Base-by-base conservation (phyloP, 2,329 filamentous ascomycete species). In the Aspergillus sp. region DNA sequence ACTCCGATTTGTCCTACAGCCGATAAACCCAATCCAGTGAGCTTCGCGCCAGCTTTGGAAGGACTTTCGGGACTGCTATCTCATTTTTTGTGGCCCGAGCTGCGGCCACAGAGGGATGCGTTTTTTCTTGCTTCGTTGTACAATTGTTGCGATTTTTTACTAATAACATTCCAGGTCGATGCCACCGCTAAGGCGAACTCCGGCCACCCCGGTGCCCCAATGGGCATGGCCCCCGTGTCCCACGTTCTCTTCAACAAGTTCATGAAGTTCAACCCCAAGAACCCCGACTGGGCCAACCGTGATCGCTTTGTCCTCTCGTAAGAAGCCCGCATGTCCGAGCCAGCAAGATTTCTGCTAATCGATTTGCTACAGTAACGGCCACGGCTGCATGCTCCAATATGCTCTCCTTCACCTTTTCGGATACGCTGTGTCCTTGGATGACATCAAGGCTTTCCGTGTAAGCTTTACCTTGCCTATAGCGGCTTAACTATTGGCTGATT, bases 181-280 rank as follows among this genome's bases (percentile, higher is more conserved):
- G 95, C 93, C 77, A 97, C 93, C 74, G 88, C 88, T 80, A 84
- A 90, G 78, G 91, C 93, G 77, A 98, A 98, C 86, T 97, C 93
- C 66, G 95, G 95, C 76, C 95, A 99, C 83, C 95, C 95, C 73
- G 95, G 95, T 85, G 95, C 95, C 78, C 95, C 95, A 73, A 99
- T 99, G 95, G 88, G 86, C 75, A 85, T 98, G 91, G 95, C 95
- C 73, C 93, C 95, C 63, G 87, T 93, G 73, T 89, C 95, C 78
- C 95, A 98, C 85, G 91, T 98, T 73, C 87, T 99, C 66, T 99
- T 91, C 84, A 96, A 96, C 87, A 96, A 95, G 80, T 96, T 97
- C 85, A 91, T 99, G 91, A 96, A 82, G 78, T 99, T 97, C 86
- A 99, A 98, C 89, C 95, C 95, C 72, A 96, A 97, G 89, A 97